Base-by-base conservation (phyloP, 805 yeast genomes). In the Barnettozyma populi region DNA sequence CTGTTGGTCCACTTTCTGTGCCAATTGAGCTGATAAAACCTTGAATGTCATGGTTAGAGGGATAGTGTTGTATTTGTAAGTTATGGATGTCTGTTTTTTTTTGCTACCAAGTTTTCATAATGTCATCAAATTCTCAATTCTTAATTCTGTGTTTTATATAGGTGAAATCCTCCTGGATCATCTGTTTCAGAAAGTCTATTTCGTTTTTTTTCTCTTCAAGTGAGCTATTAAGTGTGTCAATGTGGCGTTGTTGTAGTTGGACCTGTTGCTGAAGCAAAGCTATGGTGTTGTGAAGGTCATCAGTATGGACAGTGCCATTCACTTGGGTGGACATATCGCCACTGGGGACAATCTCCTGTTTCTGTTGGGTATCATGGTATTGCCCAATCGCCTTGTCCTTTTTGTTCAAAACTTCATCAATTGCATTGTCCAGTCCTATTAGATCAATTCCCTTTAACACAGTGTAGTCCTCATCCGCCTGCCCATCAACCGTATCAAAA, bases 1-100 rank as follows among this genome's bases (percentile, higher is more conserved):
- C 59, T 90, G 96, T 52, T 76, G 74, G 59, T 92, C 99, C 24
- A 92, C 74, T 36, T 77, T 77, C 0, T 92, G 83, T 0, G 98
- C 98, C 2, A 68, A 43, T 40, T 71, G 69, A 0, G 80, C 72
- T 1, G 75, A 67, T 1, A 78, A 65, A 2, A 70, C 70, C 62
- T 70, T 71, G 51, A 72, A 63, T 3, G 39, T 25, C 47, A 36
- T 46, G 14, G 13, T 5, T 13, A 31, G 18, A 18, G 9, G 11
- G 34, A n/a, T n/a, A 5, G 11, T 24, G 23, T 11, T 29, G 3
- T 14, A 4, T 9, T 14, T 29, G n/a, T 29, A 5, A 13, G 9
- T 11, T 29, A 9, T 29, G 13, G 11, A 13, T 29, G 3, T 13
- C 13, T 29, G 5, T 13, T 29, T 29, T 5, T 29, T 29, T 29